Evolutionary conservation across 2,329 filamentous ascomycete species (phyloP).

Genomic region (Diplodia corticola): DNA sequence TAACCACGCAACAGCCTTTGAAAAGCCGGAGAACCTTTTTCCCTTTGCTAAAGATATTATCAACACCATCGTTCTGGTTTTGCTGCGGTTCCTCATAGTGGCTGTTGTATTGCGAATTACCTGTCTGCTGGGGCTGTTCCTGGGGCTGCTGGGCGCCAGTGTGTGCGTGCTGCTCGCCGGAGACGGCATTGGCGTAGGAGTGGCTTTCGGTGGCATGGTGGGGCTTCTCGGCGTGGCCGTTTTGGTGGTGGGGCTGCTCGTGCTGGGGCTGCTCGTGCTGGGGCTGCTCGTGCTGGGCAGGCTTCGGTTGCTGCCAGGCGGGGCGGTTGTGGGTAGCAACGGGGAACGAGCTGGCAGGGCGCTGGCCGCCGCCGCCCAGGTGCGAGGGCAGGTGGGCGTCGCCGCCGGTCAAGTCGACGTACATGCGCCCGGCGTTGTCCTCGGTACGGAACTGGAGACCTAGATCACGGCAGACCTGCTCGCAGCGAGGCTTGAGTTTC

Average conservation of each 20-base stretch:
- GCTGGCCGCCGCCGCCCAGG: constrained; percentile 44
- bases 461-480: constrained; percentile 79
- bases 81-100: constrained; percentile 34
- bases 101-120: constrained; percentile 39
- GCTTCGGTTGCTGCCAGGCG: constrained; percentile 26
- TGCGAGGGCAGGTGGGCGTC: constrained; percentile 51
- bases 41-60: constrained; percentile 61
- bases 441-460: constrained; percentile 83
- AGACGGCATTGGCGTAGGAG: not conserved
- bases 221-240: not conserved
- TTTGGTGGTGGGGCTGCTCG: constrained; percentile 3
- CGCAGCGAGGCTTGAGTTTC: constrained; percentile 94
- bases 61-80: constrained; percentile 56
- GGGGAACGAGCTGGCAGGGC: constrained; percentile 39
- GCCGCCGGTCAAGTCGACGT: constrained; percentile 79
- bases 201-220: not conserved
- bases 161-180: not conserved
- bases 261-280: too few species aligned
- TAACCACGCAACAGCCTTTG: constrained; percentile 71
- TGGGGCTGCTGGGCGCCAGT: constrained; percentile 36
- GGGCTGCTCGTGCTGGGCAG: constrained; percentile 19
- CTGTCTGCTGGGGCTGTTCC: constrained; percentile 49
- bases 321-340: constrained; percentile 38
- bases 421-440: constrained; percentile 86
- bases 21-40: constrained; percentile 64